Percentiles rank a stretch among this genome's conserved stretches.
phyloP scores from a whole-genome alignment of 495 filamentous ascomycete genomes.

The Lepraria neglecta region DNA sequence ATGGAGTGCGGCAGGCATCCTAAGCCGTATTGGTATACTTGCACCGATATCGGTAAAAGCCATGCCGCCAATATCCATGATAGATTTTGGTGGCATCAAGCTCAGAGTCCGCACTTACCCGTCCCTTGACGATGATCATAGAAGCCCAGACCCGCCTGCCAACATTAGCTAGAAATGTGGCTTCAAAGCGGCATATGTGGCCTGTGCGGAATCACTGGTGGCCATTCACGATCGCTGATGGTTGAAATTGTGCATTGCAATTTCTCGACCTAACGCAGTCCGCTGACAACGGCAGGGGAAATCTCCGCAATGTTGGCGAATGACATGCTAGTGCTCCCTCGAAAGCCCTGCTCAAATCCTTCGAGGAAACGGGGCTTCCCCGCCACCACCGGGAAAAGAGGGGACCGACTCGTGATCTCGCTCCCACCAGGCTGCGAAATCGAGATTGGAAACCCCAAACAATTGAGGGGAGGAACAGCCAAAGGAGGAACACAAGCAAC shows the following conservation, averaged over 20 bases:
- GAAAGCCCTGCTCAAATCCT: conserved; percentile 6
- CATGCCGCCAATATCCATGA: too few relatives aligned
- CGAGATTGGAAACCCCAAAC: background rate
- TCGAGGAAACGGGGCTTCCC: background rate
- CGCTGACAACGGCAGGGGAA: conserved; percentile 3
- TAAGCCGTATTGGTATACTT: too few relatives aligned
- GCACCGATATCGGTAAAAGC: too few relatives aligned
- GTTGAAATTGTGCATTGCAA: conserved; percentile 3
- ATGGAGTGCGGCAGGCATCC: too few relatives aligned
- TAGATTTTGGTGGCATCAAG: too few relatives aligned
- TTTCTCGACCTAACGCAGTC: conserved; percentile 2
- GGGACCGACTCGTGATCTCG: conserved; percentile 1
- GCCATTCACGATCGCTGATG: background rate
- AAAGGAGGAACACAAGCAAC: too few relatives aligned
- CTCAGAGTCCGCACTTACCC: too few relatives aligned
- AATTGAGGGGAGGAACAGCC: background rate
- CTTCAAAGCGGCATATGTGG: background rate
- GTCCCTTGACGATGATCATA: too few relatives aligned
- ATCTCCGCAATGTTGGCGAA: background rate
- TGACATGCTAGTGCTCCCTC: too few relatives aligned
- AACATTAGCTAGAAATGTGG: too few relatives aligned
- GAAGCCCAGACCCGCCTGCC: too few relatives aligned
- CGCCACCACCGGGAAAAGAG: conserved; percentile 2
- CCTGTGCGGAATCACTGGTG: background rate
- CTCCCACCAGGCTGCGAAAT: background rate